Base-by-base conservation (phyloP, 345 rosid species). In the Mercurialis annua region DNA sequence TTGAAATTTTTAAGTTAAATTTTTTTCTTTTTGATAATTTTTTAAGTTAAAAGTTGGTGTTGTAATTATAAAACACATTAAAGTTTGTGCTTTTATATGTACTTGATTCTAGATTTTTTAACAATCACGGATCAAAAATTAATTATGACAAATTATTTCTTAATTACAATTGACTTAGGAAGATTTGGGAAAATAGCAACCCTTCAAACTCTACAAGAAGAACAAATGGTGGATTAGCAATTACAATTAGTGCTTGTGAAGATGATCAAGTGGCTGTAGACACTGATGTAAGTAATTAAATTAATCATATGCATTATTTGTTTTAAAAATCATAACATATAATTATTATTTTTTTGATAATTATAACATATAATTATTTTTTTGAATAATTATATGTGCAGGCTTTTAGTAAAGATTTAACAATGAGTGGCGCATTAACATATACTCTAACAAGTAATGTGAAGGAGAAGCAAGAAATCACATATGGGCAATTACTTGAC, bases 211-310 rank as follows among this genome's bases (percentile, higher is more conserved):
- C 68, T 64, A 78, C 71, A 47, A 90, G 81, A 76, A 87, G 87
- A 43, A 86, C 94, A 38, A 76, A 76, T 26, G 98, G 98, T 16
- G 96, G 98, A 23, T 10, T 74, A 27, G 98, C 89, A 42, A 9
- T 81, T 29, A 81, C 81, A 62, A 64, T 92, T 63, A 86, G 92
- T 73, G 96, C 90, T 66, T 90, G 92, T 66, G 83, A 80, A 58
- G 97, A 87, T 73, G 65, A 85, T 73, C 76, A 84, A 76, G 51
- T 61, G 65, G 74, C 84, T 69, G 80, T 72, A 2, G 87, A 85
- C 71, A 84, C 90, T 36, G 20, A 61, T 6, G 65, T 43, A 43
- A 40, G 64, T 57, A 0, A 9, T 9, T 9, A 12, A 33, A 6
- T 48, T 47, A 2, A 7, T 2, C n/a, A n/a, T n/a, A 23, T 27